These are phyloP conservation scores for Diplodia corticola DNA, from an alignment of 2,329 filamentous ascomycete genomes.

Conservation along the genomic window DNA sequence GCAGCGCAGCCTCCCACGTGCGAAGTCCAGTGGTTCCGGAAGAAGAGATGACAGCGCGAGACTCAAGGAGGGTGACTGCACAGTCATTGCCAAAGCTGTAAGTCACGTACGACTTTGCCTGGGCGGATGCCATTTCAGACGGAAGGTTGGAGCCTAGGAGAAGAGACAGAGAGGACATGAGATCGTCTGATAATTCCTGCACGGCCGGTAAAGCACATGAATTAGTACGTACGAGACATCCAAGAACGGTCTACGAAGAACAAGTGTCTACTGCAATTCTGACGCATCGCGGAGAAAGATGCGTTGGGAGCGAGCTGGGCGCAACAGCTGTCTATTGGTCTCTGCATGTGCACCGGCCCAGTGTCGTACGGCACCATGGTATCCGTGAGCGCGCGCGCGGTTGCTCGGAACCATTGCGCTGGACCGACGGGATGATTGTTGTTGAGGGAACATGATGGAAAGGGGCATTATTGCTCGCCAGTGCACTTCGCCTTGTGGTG, in stretches of 20 bases:
- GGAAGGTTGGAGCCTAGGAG: slow-evolving; percentile 65
- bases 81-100: slow-evolving; percentile 53
- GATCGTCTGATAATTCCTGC: slow-evolving; percentile 80
- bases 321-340: background rate
- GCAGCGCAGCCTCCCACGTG: slow-evolving; percentile 79
- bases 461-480: background rate
- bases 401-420: background rate
- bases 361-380: background rate
- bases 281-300: slow-evolving; percentile 3
- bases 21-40: slow-evolving; percentile 73
- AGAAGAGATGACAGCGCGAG: slow-evolving; percentile 67
- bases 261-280: background rate
- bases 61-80: slow-evolving; percentile 67
- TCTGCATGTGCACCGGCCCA: background rate
- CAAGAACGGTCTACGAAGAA: background rate
- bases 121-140: slow-evolving; percentile 65
- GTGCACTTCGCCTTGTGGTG: slow-evolving; percentile 4
- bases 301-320: background rate
- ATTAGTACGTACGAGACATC: slow-evolving; percentile 24
- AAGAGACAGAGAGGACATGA: slow-evolving; percentile 68
- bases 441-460: background rate
- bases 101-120: slow-evolving; percentile 73
- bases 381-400: background rate
- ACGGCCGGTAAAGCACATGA: slow-evolving; percentile 28
- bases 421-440: slow-evolving; percentile 1